Percentiles rank a stretch among this genome's conserved stretches.
phyloP scores from a whole-genome alignment of 1,284 basidiomycete genomes.

The Cutaneotrichosporon sp. region DNA sequence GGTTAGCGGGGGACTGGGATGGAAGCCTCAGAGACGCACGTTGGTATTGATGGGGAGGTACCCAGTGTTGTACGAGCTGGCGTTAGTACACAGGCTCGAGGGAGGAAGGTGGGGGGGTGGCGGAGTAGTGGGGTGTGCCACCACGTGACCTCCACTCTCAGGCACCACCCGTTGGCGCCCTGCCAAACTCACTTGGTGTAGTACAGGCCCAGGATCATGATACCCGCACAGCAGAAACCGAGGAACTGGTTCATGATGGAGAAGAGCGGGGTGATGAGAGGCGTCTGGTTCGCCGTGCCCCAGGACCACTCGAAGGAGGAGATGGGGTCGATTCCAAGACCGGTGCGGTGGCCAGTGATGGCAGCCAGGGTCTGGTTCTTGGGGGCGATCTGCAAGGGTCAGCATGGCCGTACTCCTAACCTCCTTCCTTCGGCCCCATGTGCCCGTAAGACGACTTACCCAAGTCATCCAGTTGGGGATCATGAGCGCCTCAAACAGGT shows the following conservation, averaged over 20 bases:
- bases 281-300: conserved; percentile 39
- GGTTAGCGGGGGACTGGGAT: neutral
- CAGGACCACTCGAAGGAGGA: conserved; percentile 37
- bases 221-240: conserved; percentile 7
- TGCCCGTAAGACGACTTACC: conserved; percentile 26
- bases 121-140: conserved; percentile 19
- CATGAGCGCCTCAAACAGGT: conserved; percentile 55
- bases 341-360: conserved; percentile 26
- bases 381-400: conserved; percentile 59
- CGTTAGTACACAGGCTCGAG: neutral
- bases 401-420: neutral
- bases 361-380: conserved; percentile 22
- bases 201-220: conserved; percentile 24
- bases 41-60: conserved; percentile 30
- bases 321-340: conserved; percentile 41
- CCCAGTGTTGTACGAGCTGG: conserved; percentile 12
- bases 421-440: conserved; percentile 41
- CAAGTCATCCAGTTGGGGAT: conserved; percentile 65
- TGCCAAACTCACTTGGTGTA: conserved; percentile 18
- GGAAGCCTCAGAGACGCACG: conserved; percentile 2
- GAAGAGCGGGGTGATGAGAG: conserved; percentile 18
- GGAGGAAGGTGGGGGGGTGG: neutral
- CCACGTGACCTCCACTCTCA: too few species aligned
- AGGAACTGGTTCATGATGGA: conserved; percentile 15
- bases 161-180: too few species aligned